A percentile compares a stretch with the other conserved stretches of the same genome.
Evolutionary conservation across 2,329 filamentous ascomycete species (phyloP).

Genomic region (Calonectria montana): DNA sequence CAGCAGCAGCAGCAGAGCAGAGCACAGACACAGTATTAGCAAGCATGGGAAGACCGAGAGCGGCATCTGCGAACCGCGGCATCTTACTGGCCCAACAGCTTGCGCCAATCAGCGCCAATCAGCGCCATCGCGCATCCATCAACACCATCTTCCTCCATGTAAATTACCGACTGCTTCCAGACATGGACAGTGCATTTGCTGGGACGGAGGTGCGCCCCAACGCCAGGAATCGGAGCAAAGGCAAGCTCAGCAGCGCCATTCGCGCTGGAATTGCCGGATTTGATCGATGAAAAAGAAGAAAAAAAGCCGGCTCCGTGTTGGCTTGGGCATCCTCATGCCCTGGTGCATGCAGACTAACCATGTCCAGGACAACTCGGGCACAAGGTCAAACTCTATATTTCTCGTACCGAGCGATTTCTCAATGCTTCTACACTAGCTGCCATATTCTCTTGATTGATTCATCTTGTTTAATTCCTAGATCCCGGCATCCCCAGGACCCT

Average conservation of each 20-base stretch:
- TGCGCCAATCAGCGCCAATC: not conserved
- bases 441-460: conserved; percentile 4
- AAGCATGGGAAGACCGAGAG: not conserved
- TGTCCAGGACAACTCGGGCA: conserved; percentile 5
- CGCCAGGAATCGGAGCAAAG: not conserved
- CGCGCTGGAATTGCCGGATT: conserved; percentile 27
- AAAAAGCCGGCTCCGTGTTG: conserved; percentile 23
- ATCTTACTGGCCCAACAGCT: not conserved
- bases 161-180: not conserved
- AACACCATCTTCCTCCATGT: not conserved
- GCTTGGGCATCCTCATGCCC: not conserved
- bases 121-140: not conserved
- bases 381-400: conserved; percentile 25
- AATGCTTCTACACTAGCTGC: not conserved
- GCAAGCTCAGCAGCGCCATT: not conserved
- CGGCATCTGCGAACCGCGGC: not conserved
- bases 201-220: not conserved
- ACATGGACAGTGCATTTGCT: not conserved
- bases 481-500: not conserved
- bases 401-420: not conserved
- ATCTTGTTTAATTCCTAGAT: not conserved
- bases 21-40: not conserved
- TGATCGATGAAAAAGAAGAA: conserved; percentile 33
- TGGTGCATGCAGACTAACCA: conserved; percentile 31
- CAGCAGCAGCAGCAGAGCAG: conserved; percentile 4